Evolutionary conservation across 2,329 filamentous ascomycete species (phyloP), one percentile per base, ranked within the genome.

Genomic region (Beauveria scarabaeidicola): DNA sequence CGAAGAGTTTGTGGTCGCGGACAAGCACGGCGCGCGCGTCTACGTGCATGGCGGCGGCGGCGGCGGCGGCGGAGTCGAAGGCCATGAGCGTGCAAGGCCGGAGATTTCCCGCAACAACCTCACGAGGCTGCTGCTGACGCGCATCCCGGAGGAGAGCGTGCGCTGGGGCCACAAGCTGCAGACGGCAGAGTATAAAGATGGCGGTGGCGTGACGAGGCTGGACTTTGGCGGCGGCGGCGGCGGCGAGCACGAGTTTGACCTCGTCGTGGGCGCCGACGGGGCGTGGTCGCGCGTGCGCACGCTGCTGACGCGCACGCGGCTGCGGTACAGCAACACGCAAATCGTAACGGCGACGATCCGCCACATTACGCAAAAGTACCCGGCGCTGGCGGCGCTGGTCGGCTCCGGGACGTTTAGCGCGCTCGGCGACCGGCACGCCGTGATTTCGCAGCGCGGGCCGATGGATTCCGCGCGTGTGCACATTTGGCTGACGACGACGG

Each of bases 31-130:
- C 15, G 61, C 60, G 3, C 59, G 70, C 10, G 25, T 67, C 10
- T 59, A 67, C 36, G 58, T 51, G 41, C 0, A 64, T 67, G n/a
- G 51, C 63, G 2, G 69, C 65, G 2, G 67, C 10, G 13, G 23
- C 5, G 23, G 21, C 2, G 21, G 23, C 10, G 44, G 11, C 13
- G 2, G 29, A 13, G 19, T n/a, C 5, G 10, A 38, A 36, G 48
- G 44, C 27, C 47, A n/a, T 9, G 50, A 32, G 15, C 23, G 44
- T 64, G 6, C 64, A 13, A 36, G 73, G 0, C 75, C 75, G 0
- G 75, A 78, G 63, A 76, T 78, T 46, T 69, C 73, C 5, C 66
- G 76, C 2, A 66, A 69, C n/a, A 66, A 69, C 11, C 66, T 78
- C 46, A 64, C 66, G 0, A 63, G 70, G 29, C 65, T 78, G 5